Conservation (phyloP, 192 early-diverging fungal species). For the Dissophora globulifera region DNA sequence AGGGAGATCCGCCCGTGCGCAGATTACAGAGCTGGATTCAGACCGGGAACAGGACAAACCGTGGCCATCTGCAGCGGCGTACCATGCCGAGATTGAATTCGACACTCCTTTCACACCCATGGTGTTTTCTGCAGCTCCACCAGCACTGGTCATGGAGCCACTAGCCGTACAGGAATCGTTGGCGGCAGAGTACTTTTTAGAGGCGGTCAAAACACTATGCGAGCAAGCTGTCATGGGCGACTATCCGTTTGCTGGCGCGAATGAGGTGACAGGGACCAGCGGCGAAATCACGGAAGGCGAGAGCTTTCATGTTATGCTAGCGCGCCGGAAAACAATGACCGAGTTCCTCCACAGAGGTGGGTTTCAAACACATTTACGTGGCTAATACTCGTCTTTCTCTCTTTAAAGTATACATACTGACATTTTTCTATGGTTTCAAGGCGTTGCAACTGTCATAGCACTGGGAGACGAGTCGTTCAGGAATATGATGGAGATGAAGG, state of each 20-base stretch:
- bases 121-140: constrained; percentile 35
- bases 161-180: constrained; percentile 18
- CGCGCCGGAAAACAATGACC: constrained; percentile 55
- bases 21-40: neutral
- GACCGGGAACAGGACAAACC: neutral
- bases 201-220: constrained; percentile 57
- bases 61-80: constrained; percentile 16
- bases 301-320: constrained; percentile 56
- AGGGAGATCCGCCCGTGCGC: neutral
- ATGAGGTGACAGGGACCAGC: constrained; percentile 55
- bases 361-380: too few relatives aligned
- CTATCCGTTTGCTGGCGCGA: constrained; percentile 63
- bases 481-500: constrained; percentile 49
- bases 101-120: constrained; percentile 45
- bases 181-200: constrained; percentile 42
- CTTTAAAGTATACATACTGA: neutral
- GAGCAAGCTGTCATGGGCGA: constrained; percentile 63
- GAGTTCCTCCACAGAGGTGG: constrained; percentile 57
- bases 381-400: neutral
- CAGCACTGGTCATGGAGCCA: constrained; percentile 30
- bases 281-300: constrained; percentile 62
- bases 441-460: constrained; percentile 38
- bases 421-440: constrained; percentile 23
- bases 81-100: constrained; percentile 36
- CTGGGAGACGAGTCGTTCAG: constrained; percentile 42